These are phyloP conservation scores for Colletotrichum sp. DNA, from an alignment of 2,329 filamentous ascomycete species.

Conservation along the genomic window DNA sequence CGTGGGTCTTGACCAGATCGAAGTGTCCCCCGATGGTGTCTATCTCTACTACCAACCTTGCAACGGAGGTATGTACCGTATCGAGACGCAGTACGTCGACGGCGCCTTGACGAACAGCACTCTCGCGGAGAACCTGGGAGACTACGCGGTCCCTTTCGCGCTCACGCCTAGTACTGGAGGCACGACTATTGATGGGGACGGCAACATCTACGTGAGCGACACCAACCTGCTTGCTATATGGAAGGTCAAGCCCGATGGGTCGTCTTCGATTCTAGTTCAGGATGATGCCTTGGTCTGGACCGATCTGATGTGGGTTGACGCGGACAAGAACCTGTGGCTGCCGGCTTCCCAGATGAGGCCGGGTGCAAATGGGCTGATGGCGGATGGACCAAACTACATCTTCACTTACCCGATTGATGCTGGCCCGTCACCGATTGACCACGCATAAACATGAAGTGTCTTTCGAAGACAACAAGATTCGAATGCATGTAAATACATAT, in stretches of 20 bases:
- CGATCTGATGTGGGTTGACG: neutral
- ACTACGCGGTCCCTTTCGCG: neutral
- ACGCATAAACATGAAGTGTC: neutral
- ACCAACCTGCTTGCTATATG: neutral
- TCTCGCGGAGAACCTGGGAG: neutral
- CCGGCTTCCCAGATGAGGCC: conserved; percentile 3
- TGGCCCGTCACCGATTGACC: neutral
- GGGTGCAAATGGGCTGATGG: neutral
- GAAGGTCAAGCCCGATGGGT: neutral
- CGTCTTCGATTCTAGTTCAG: neutral
- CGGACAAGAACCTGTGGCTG: neutral
- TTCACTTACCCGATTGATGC: neutral
- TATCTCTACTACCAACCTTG: conserved; percentile 5
- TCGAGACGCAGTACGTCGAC: neutral
- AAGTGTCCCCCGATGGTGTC: neutral
- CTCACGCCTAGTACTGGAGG: neutral
- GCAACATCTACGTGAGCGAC: neutral
- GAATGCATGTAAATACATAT: neutral
- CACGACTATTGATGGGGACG: neutral
- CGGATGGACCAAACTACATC: neutral
- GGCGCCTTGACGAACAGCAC: neutral
- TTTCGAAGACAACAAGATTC: fast-evolving
- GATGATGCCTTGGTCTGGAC: neutral
- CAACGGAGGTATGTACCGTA: conserved; percentile 4
- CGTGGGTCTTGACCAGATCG: neutral